Percentiles rank a stretch among this genome's conserved stretches.
Conservation (phyloP, 805 yeast genomes). For the Candida sonorensis region DNA sequence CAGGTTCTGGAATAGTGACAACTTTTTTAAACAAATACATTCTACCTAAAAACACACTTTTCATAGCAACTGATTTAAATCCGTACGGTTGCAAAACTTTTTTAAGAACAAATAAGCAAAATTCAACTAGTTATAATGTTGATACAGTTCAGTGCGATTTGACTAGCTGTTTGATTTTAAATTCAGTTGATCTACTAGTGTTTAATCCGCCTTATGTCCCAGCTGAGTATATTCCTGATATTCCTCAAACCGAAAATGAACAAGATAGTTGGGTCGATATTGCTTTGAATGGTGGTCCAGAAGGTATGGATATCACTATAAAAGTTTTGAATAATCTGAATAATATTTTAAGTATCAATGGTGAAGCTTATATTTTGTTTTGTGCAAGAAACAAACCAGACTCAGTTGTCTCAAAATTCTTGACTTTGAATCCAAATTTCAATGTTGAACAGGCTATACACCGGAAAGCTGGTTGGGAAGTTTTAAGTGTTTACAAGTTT, state of each 20-base stretch:
- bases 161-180: conserved; percentile 38
- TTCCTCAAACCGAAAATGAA: conserved; percentile 39
- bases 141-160: conserved; percentile 55
- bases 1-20: conserved; percentile 87
- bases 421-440: conserved; percentile 36
- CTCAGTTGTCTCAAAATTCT: conserved; percentile 44
- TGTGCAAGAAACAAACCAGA: conserved; percentile 88
- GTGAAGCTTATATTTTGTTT: conserved; percentile 82
- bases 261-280: conserved; percentile 75
- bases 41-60: conserved; percentile 43
- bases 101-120: conserved; percentile 29
- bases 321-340: conserved; percentile 49
- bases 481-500: conserved; percentile 67
- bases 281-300: conserved; percentile 83
- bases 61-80: conserved; percentile 72
- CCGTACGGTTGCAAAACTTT: conserved; percentile 65
- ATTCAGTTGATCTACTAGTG: conserved; percentile 60
- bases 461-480: conserved; percentile 96
- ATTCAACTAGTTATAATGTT: conserved; percentile 20
- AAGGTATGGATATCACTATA: conserved; percentile 86
- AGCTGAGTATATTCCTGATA: conserved; percentile 60
- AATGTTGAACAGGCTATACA: conserved; percentile 41
- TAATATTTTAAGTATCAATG: conserved; percentile 44
- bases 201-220: conserved; percentile 99
- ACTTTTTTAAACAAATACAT: conserved; percentile 64